Evolutionary conservation across 2,329 filamentous ascomycete species (phyloP), one percentile per base, ranked within the genome.

Genomic region (Pseudocercospora vitis): DNA sequence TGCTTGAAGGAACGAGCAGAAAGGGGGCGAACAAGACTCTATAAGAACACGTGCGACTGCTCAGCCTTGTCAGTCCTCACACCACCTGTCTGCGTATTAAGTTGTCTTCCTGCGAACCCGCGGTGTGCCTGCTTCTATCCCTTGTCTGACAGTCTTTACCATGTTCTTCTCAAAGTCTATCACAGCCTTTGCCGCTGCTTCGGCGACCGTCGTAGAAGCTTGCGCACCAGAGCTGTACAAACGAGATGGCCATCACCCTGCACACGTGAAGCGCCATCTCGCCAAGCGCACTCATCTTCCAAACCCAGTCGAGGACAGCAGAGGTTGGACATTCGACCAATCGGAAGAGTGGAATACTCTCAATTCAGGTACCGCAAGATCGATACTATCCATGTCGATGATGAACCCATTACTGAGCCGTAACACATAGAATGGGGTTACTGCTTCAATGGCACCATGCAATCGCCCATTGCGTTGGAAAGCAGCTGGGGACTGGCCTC

Each of bases 211-310:
- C 26, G 56, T 50, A 7, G 44, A 46, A 11, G 56, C 56, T 9
- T 58, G 56, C 31, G 56, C 52, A 32, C 52, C 52, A 35, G 56
- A 56, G 39, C 49, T 58, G 16, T 55, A 55, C 53, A 55, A 58
- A 37, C 52, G 56, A 8, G 50, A 49, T 31, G 56, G 56, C 16
- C 18, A 29, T 26, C 52, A 53, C 32, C 52, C 52, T 24, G 42
- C 31, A 23, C 56, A 58, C 42, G 39, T 57, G 6, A 23, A 35
- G 19, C 39, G 39, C 21, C 39, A 42, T 42, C 39, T 42, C 7
- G 18, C 39, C 18, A 12, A 23, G 29, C 52, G 56, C n/a, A 48
- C 53, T 28, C 31, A 57, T 16, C 11, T 42, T 7, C 40, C 56
- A 18, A 55, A 56, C 9, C 16, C 39, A 2, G 45, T 55, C 31